phyloP scores from a whole-genome alignment of 2,329 filamentous ascomycete species.

The Aspergillus aculeatus region DNA sequence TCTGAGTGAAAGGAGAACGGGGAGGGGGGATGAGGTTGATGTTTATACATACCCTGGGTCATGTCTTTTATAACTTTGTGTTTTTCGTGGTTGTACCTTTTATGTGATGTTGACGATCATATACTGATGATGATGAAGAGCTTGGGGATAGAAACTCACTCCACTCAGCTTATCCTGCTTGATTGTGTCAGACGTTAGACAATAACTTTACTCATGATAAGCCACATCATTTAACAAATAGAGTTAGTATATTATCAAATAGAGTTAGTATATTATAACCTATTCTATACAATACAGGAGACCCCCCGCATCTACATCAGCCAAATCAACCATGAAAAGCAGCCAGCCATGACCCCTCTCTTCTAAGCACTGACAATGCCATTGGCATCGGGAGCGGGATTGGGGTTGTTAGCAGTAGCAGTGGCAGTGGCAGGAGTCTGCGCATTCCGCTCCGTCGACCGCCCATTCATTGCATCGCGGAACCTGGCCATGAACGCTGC shows the following conservation, averaged over 20 bases:
- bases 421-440: neutral
- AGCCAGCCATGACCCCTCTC: neutral
- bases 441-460: slow-evolving; percentile 30
- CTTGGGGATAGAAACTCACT: neutral
- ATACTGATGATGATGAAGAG: neutral
- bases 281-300: neutral
- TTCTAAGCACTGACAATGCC: neutral
- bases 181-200: too few species aligned
- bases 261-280: neutral
- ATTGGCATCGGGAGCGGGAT: too few species aligned
- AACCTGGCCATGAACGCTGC: slow-evolving; percentile 38
- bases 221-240: too few species aligned
- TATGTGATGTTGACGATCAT: slow-evolving; percentile 6
- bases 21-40: neutral
- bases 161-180: too few species aligned
- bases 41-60: slow-evolving; percentile 6
- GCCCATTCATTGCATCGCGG: slow-evolving; percentile 40
- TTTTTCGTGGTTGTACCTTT: slow-evolving; percentile 11
- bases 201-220: too few species aligned
- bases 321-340: neutral
- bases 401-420: neutral
- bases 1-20: too few species aligned
- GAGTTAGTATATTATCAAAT: too few species aligned
- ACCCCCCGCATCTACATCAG: neutral
- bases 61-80: neutral